Evolutionary conservation across 1,284 basidiomycete genomes (phyloP), one percentile per base, ranked within the genome.

Genomic region (Trichosporon faecale): DNA sequence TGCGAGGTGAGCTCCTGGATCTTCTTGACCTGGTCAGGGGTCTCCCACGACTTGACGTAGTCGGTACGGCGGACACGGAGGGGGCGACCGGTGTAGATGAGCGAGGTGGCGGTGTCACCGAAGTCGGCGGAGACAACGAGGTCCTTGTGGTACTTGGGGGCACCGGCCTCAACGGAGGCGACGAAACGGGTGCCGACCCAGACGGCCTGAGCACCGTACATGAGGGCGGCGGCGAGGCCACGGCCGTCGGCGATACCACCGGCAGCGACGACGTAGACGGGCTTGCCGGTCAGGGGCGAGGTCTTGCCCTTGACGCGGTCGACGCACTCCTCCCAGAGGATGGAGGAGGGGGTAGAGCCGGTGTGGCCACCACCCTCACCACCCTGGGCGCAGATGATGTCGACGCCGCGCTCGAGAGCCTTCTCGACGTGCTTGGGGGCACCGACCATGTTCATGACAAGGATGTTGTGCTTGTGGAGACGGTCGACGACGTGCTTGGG

Each of bases 111-210:
- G 18, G 60, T 46, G 27, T 16, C 33, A 77, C 83, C 74, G 65
- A 83, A 66, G n/a, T 55, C 46, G 46, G 65, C 65, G n/a, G 46
- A 35, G 29, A 66, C 65, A 8, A 66, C 44, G 76, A 74, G 88
- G 18, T 94, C 89, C 84, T 95, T 94, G 85, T 95, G 93, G 71
- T 86, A 86, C 80, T 90, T 90, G 2, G 91, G 90, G 14, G 93
- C 93, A 55, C 86, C 87, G 27, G 93, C 92, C 81, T 95, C 93
- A 21, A 83, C 86, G 23, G 88, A 86, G n/a, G 94, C 94, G 31
- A 97, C 92, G 79, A 96, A 97, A 46, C 94, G 88, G 1, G 92
- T 93, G 40, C 94, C 94, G 66, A 94, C 91, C 92, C 93, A 94
- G 82, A 94, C 85, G 85, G 88, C 93, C 76, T 91, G 86, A 40